A percentile compares a stretch with the other conserved stretches of the same genome.
Conservation (phyloP, 2,329 filamentous ascomycete genomes). For the Pseudogymnoascus sp. region DNA sequence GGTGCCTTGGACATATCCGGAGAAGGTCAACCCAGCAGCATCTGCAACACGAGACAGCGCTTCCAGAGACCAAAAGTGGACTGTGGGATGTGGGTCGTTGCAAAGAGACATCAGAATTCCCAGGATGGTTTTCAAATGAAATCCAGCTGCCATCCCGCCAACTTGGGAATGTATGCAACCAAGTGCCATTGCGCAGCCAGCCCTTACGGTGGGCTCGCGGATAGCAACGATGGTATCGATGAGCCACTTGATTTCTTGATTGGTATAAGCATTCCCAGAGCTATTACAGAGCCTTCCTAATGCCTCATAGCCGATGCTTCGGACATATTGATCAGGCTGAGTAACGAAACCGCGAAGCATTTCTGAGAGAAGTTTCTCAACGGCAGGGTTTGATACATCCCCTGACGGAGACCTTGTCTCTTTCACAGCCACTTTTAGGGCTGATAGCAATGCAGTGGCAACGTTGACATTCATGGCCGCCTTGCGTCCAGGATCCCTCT, state of each 20-base stretch:
- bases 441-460: conserved; percentile 68
- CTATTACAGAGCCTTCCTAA: conserved; percentile 68
- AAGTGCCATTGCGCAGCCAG: conserved; percentile 87
- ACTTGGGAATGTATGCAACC: conserved; percentile 92
- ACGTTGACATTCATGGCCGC: conserved; percentile 89
- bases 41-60: conserved; percentile 80
- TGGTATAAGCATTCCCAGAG: conserved; percentile 83
- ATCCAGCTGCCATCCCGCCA: conserved; percentile 93
- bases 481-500: conserved; percentile 79
- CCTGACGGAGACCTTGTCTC: conserved; percentile 68
- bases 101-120: conserved; percentile 96
- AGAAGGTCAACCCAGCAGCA: conserved; percentile 86
- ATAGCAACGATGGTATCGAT: conserved; percentile 93
- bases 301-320: conserved; percentile 75
- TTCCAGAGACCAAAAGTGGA: conserved; percentile 94
- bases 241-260: conserved; percentile 78
- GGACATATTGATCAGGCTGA: conserved; percentile 76
- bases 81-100: conserved; percentile 87
- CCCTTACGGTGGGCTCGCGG: conserved; percentile 82
- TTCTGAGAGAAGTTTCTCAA: conserved; percentile 79
- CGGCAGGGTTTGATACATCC: conserved; percentile 62
- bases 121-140: conserved; percentile 94
- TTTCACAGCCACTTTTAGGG: conserved; percentile 74
- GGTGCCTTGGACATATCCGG: conserved; percentile 79
- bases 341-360: conserved; percentile 63